A percentile compares a stretch with the other conserved stretches of the same genome.
Conservation (phyloP, 495 filamentous ascomycete genomes). For the Hypoxylon fragiforme region DNA sequence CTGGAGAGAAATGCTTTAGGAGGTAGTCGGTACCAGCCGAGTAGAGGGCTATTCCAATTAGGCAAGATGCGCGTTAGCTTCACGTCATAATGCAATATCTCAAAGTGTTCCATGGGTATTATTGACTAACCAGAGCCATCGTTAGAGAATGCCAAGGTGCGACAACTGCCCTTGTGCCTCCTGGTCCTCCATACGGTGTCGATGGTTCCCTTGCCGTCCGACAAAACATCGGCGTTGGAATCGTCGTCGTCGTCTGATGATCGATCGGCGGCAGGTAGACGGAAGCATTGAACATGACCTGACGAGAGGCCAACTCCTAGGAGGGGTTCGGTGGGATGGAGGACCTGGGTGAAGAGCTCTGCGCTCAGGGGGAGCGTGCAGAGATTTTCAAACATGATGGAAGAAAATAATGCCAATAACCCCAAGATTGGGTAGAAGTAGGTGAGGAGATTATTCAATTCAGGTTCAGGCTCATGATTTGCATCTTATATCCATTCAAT, state of each 20-base stretch:
- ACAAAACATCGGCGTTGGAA: conserved; percentile 51
- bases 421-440: background rate
- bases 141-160: conserved; percentile 71
- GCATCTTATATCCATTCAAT: background rate
- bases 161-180: conserved; percentile 90
- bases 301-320: conserved; percentile 81
- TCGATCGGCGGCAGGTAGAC: conserved; percentile 64
- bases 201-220: conserved; percentile 71
- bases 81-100: conserved; percentile 16
- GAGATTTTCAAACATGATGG: conserved; percentile 72
- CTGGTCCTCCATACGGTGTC: conserved; percentile 85
- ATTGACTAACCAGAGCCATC: conserved; percentile 64
- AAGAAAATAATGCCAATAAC: background rate
- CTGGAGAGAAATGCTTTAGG: conserved; percentile 80
- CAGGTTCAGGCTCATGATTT: background rate
- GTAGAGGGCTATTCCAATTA: conserved; percentile 62
- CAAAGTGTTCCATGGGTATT: background rate
- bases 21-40: conserved; percentile 89
- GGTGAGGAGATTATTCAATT: background rate
- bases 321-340: conserved; percentile 82
- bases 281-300: conserved; percentile 86
- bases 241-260: conserved; percentile 52
- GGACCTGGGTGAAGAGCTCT: conserved; percentile 85
- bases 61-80: background rate
- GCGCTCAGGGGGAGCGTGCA: conserved; percentile 85